Evolutionary conservation across 2,329 filamentous ascomycete genomes (phyloP), one percentile per base, ranked within the genome.

Genomic region (Colletotrichum graminicola): DNA sequence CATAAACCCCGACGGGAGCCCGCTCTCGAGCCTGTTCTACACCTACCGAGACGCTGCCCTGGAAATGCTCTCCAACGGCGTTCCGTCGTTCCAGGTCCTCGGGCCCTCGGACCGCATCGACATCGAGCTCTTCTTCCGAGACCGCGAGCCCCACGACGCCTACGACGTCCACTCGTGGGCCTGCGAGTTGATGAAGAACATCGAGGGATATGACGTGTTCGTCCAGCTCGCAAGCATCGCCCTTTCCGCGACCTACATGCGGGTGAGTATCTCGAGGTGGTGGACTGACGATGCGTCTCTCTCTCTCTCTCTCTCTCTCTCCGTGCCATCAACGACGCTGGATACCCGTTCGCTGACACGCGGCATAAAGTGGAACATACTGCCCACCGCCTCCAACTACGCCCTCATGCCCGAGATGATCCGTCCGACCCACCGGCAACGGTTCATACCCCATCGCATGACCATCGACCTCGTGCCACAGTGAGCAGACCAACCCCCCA

Each of bases 91-190:
- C 16, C 41, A 57, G 32, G 56, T 71, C 2, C 26, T 71, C 5
- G 67, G 67, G 1, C 67, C 67, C 1, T 41, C 43, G 1, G 67
- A 67, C 29, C 63, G 65, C 39, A 51, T 71, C 43, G 67, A 71
- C 10, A 34, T 71, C 11, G 67, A 71, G 11, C 63, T 71, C 12
- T 71, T 71, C 32, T 71, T 71, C 49, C 63, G 67, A 2, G 56
- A 71, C 4, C 63, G 67, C 12, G 23, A 66, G 41, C 56, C 56
- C 0, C 39, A 14, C 0, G 67, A 71, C 18, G 7, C 63, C 14
- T 71, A 71, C 34, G 67, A 71, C 3, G 36, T 67, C 5, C 67
- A 71, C 49, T 57, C 67, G 12, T 71, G 67, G 67, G 63, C 67
- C 2, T 71, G 67, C 32, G 67, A 71, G 43, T 3, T 71, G 3